Evolutionary conservation across 805 yeast species (phyloP).

Genomic region (Maudiozyma turicensis): DNA sequence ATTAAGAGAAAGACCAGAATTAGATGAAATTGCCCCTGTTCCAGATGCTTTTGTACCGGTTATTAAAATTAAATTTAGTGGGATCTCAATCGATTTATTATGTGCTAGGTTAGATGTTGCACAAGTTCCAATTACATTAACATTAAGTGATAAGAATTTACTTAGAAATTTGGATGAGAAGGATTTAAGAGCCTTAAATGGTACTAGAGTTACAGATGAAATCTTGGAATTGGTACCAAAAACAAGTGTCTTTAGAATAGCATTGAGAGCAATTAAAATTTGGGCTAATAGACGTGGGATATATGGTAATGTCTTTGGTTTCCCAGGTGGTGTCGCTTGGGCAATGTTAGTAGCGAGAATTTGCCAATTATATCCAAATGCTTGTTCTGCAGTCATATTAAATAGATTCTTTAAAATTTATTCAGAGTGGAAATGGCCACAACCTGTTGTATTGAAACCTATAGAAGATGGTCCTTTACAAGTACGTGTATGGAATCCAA

Average conservation of each 20-base stretch:
- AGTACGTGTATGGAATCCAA: conserved; percentile 95
- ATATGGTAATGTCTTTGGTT: conserved; percentile 91
- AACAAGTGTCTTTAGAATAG: conserved; percentile 85
- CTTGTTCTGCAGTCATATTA: conserved; percentile 87
- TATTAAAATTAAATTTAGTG: conserved; percentile 77
- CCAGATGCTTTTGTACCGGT: conserved; percentile 98
- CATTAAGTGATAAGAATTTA: conserved; percentile 75
- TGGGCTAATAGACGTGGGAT: conserved; percentile 97
- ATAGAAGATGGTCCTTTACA: conserved; percentile 97
- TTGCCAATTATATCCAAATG: conserved; percentile 93
- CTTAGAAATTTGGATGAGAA: conserved; percentile 82
- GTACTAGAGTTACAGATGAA: conserved; percentile 96
- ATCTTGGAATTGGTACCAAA: conserved; percentile 84
- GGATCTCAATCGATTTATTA: conserved; percentile 87
- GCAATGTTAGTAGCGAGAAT: conserved; percentile 98
- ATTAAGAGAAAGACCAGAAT: conserved; percentile 62
- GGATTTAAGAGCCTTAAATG: conserved; percentile 83
- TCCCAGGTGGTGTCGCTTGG: conserved; percentile 99
- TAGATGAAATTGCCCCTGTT: conserved; percentile 86
- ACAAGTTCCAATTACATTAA: conserved; percentile 66
- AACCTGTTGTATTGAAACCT: conserved; percentile 84
- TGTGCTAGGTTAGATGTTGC: conserved; percentile 78
- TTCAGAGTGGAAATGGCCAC: conserved; percentile 96
- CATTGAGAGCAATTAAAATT: conserved; percentile 81
- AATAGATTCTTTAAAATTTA: conserved; percentile 80